Base-by-base conservation (phyloP, 768 basidiomycete genomes). In the Dacryopinax primogenitus region DNA sequence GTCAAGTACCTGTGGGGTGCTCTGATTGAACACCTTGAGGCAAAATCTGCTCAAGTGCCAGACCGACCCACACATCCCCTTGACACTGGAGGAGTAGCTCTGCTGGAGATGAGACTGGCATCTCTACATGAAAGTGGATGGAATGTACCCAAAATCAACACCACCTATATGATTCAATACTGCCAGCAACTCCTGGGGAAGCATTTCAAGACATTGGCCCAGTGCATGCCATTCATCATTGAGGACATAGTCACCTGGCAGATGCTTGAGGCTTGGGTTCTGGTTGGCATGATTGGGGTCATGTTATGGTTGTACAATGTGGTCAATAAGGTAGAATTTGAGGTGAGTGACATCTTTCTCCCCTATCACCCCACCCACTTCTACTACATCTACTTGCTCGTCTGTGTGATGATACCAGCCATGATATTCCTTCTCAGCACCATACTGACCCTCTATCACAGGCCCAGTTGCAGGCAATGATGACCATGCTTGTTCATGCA, bases 1-100 rank as follows among this genome's bases (percentile, higher is more conserved):
- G 73, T 81, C 61, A 81, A 82, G 51, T 82, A 81, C 65, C 74
- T 79, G 32, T 82, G 81, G 80, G 74, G 72, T 3, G 16, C 65
- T 1, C 77, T 76, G 76, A 74, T 68, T 6, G 64, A 67, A 1
- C 65, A 62, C 2, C 66, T 75, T 30, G 69, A 76, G 47, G 36
- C 36, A 9, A 9, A 9, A 9, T 9, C 36, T 18, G 23, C 7
- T 26, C 13, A 12, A 12, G 23, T 23, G 7, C 45, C 45, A 12
- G 45, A 23, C n/a, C 45, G 45, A 15, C 45, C 45, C 13, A 13
- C 23, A 21, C 45, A 7, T 21, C 45, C 45, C 23, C 45, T 15
- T 7, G 45, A 12, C 45, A 6, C 45, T 11, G n/a, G 11, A 9
- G 13, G 13, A 9, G 13, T 47, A 15, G 7, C 45, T 11, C 9